Evolutionary conservation across 208 protist species (phyloP), one percentile per base, ranked within the genome.

Genomic region (Acanthamoeba royreba): DNA sequence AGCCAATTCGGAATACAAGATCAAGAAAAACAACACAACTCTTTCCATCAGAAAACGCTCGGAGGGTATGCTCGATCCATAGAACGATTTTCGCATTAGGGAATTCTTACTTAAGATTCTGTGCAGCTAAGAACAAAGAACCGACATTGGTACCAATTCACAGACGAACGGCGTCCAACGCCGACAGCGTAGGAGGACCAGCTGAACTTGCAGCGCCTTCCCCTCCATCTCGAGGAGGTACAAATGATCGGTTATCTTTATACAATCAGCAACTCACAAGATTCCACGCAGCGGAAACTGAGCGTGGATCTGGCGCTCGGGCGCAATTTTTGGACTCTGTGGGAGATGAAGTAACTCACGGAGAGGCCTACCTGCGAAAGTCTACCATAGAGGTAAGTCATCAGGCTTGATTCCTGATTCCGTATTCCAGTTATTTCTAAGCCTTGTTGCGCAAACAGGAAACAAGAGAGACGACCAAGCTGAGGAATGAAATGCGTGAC

Each of bases 391-490:
- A 77, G 66, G 66, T 77, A 25, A 31, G 5, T 0, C 35, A 5
- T 13, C 35, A 3, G 13, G n/a, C 19, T 55, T 55, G 9, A 25
- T 45, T 4, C 7, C 2, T 19, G 3, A 15, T 77, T 28, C 11
- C 19, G 22, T 77, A 9, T 19, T 77, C 13, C 9, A 19, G 9
- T 55, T 55, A 55, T 33, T 42, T 19, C 3, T 19, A 4, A 9
- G 31, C 58, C 40, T 69, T 19, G 7, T 28, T n/a, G 13, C 5
- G 9, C 55, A 9, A 69, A 22, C 43, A 87, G 49, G 79, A 87
- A 45, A 87, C 79, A 15, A 87, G 55, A n/a, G 79, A 87, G 17
- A 87, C 79, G 4, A 87, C 79, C n/a, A 87, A 87, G 79, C 49
- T 87, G 79, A n/a, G 79, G n/a, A 87, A 87, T 58, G 79, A 87